These are phyloP conservation scores for Pseudopithomyces maydicus DNA, from an alignment of 2,329 filamentous ascomycete genomes.

Conservation along the genomic window DNA sequence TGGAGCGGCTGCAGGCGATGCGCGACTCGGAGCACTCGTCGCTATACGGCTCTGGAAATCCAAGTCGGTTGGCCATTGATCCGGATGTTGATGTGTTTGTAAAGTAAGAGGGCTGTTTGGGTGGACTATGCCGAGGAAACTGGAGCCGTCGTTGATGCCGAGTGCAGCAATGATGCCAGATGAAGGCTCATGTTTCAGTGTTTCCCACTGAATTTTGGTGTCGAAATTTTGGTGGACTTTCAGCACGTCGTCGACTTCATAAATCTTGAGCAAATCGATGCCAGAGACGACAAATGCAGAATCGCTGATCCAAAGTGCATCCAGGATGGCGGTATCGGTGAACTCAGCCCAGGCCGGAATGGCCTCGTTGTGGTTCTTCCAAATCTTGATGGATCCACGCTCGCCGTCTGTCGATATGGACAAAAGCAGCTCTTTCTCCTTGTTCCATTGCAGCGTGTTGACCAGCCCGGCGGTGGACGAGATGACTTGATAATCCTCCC, in stretches of 20 bases:
- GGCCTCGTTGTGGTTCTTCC: constrained; percentile 40
- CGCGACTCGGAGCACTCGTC: constrained; percentile 1
- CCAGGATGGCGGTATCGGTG: constrained; percentile 47
- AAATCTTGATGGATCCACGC: constrained; percentile 45
- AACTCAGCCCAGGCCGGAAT: constrained; percentile 50
- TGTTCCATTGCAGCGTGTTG: constrained; percentile 44
- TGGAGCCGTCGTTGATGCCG: constrained; percentile 30
- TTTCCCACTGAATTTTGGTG: constrained; percentile 42
- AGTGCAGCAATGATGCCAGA: constrained; percentile 47
- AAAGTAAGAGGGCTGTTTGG: constrained; percentile 37
- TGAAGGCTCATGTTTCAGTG: constrained; percentile 45
- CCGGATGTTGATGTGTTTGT: constrained; percentile 38
- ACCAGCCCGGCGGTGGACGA: constrained; percentile 45
- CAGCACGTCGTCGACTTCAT: constrained; percentile 38
- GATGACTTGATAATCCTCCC: constrained; percentile 36
- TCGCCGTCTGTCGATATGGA: constrained; percentile 47
- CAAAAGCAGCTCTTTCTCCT: constrained; percentile 37
- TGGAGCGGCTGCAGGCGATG: constrained; percentile 11
- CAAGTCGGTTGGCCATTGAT: constrained; percentile 46
- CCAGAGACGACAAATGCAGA: constrained; percentile 52
- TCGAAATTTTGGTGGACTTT: constrained; percentile 37
- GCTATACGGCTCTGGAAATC: constrained; percentile 44
- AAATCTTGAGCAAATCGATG: constrained; percentile 45
- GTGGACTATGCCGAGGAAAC: constrained; percentile 43
- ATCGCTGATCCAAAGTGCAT: constrained; percentile 52